Conservation (phyloP, 2,329 filamentous ascomycete genomes). For the Colletotrichum sp. region DNA sequence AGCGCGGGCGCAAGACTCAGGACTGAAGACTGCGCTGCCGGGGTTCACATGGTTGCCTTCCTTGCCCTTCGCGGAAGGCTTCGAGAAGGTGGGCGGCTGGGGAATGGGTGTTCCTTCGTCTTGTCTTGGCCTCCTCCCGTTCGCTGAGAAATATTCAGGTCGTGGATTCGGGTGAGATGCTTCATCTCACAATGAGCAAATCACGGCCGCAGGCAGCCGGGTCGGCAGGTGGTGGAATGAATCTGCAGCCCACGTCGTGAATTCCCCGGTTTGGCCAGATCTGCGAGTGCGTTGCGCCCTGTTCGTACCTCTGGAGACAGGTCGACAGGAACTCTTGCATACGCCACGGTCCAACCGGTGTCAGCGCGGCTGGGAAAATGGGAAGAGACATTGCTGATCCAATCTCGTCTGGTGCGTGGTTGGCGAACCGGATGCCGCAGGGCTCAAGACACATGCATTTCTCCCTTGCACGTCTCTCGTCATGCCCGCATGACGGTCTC, state of each 20-base stretch:
- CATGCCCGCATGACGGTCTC: constrained; percentile 1
- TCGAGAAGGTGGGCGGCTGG: background rate
- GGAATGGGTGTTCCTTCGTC: background rate
- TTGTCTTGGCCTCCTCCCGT: background rate
- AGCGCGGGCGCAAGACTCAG: constrained; percentile 22
- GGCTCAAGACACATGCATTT: background rate
- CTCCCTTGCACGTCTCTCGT: background rate
- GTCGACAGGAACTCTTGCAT: background rate
- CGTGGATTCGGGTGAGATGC: background rate
- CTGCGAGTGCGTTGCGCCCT: background rate
- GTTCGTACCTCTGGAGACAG: background rate
- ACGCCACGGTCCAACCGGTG: background rate
- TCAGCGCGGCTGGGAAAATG: background rate
- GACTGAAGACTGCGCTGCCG: background rate
- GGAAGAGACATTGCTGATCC: background rate
- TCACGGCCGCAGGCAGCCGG: background rate
- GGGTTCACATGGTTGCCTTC: background rate
- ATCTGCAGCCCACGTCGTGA: background rate
- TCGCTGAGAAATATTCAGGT: background rate
- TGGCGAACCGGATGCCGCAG: background rate
- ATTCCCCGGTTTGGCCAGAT: background rate
- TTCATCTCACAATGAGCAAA: background rate
- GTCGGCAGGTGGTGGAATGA: background rate
- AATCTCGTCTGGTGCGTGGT: background rate
- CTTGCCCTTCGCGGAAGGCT: background rate